Conservation (phyloP, 1,284 basidiomycete genomes). For the Pseudozyma tsukubaensis region DNA sequence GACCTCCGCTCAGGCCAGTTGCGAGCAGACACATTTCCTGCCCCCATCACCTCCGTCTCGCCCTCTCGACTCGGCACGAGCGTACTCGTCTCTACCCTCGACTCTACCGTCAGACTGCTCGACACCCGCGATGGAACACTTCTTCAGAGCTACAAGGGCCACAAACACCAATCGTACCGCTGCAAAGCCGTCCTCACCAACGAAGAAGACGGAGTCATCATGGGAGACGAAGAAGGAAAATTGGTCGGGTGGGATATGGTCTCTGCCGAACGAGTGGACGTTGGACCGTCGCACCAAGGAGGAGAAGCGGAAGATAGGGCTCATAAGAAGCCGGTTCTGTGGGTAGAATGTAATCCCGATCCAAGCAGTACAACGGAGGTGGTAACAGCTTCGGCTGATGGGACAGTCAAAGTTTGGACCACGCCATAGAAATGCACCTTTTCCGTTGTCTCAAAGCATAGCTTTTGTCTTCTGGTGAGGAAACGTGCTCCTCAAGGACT, state of each 20-base stretch:
- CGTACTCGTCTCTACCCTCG: constrained; percentile 83
- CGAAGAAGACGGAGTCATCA: constrained; percentile 81
- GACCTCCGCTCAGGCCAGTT: constrained; percentile 92
- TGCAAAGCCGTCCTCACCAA: constrained; percentile 83
- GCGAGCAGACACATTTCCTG: constrained; percentile 86
- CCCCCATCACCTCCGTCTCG: constrained; percentile 76
- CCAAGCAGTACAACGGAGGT: constrained; percentile 71
- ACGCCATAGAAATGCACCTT: constrained; percentile 2
- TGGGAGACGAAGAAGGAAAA: constrained; percentile 87
- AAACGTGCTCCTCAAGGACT: no score
- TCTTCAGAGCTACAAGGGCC: constrained; percentile 86
- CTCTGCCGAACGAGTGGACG: constrained; percentile 11
- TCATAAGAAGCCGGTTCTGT: constrained; percentile 86
- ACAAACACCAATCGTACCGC: constrained; percentile 79
- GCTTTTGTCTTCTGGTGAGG: no score
- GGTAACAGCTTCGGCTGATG: constrained; percentile 83
- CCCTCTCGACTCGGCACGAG: constrained; percentile 81
- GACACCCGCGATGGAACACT: constrained; percentile 84
- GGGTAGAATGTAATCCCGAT: constrained; percentile 84
- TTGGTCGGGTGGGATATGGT: constrained; percentile 94
- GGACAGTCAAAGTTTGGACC: constrained; percentile 61
- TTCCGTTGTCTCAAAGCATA: no score
- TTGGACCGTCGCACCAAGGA: constrained; percentile 5
- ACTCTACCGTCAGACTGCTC: constrained; percentile 85
- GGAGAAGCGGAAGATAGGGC: constrained; percentile 79